A percentile compares a stretch with the other conserved stretches of the same genome.
Evolutionary conservation across 768 basidiomycete genomes (phyloP).

Genomic region (Cytidiella melzeri): DNA sequence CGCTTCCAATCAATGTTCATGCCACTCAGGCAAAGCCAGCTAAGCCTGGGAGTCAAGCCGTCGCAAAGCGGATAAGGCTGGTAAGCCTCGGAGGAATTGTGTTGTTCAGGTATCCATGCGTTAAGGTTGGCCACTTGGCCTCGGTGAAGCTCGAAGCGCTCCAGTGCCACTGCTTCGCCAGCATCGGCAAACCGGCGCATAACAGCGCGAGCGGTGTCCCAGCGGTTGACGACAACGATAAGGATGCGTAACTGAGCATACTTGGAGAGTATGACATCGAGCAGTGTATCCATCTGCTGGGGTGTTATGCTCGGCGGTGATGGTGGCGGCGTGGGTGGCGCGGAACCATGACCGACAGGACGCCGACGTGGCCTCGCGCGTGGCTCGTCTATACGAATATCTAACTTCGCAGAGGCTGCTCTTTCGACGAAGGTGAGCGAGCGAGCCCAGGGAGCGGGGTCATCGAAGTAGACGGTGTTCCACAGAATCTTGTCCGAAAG

Average conservation of each 20-base stretch:
- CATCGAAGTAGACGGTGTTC: conserved; percentile 60
- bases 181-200: conserved; percentile 38
- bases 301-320: background rate
- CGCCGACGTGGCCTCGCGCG: background rate
- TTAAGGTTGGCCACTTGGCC: conserved; percentile 17
- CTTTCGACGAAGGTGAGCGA: conserved; percentile 54
- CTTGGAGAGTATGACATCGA: conserved; percentile 7
- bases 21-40: conserved; percentile 49
- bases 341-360: too few relatives aligned
- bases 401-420: conserved; percentile 47
- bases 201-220: conserved; percentile 22
- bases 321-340: conserved; percentile 8
- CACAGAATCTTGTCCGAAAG: conserved; percentile 21
- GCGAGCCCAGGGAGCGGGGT: conserved; percentile 41
- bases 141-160: conserved; percentile 63
- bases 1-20: conserved; percentile 55
- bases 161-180: conserved; percentile 27
- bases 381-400: conserved; percentile 53
- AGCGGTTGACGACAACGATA: conserved; percentile 2
- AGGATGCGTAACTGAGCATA: conserved; percentile 8
- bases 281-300: background rate
- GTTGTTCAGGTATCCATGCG: background rate
- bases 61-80: conserved; percentile 43
- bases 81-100: conserved; percentile 23
- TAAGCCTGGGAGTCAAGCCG: conserved; percentile 37